Base-by-base conservation (phyloP, 257 asterid genomes). In the Mentha longifolia region DNA sequence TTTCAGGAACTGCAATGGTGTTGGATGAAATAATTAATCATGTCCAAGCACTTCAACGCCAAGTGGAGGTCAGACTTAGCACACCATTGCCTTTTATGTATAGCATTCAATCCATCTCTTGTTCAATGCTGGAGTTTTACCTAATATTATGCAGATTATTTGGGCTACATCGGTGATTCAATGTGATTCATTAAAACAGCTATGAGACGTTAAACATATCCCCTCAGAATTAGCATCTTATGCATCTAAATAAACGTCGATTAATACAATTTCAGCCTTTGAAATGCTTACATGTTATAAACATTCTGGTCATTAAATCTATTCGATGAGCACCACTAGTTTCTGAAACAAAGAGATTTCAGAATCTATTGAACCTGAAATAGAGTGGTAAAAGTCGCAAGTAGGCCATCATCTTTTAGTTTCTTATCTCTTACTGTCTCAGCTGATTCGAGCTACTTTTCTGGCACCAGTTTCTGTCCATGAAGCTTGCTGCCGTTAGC, bases 1-100 rank as follows among this genome's bases (percentile, higher is more conserved):
- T 94, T 69, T 89, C 99, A 20, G 99, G 99, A 28, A 94, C 99
- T 61, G 99, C 99, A 69, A 78, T 90, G 92, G 98, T 94, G 75
- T 76, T 94, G 85, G 98, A 94, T 85, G 98, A 91, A 84, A 94
- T 94, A 79, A 94, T 94, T 55, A 94, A 94, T 83, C 99, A 94
- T 56, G 99, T 94, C 49, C 99, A 91, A 76, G 84, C 85, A 66
- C 90, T 94, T 80, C 98, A 94, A 74, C 95, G 88, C 17, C 99
- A 91, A 86, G 99, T 94, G 65, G 99, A 94, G 99, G 99, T 91
- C 68, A 73, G 85, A 47, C 59, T 71, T 65, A 9, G 17, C 61
- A 59, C 60, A 59, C 52, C 49, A 39, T 72, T 59, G 17, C 77
- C 58, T 66, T 43, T 77, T 67, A 15, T 43, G 30, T 30, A 6